Conservation (phyloP, 306 rosid genomes). For the Cucumis melo region DNA sequence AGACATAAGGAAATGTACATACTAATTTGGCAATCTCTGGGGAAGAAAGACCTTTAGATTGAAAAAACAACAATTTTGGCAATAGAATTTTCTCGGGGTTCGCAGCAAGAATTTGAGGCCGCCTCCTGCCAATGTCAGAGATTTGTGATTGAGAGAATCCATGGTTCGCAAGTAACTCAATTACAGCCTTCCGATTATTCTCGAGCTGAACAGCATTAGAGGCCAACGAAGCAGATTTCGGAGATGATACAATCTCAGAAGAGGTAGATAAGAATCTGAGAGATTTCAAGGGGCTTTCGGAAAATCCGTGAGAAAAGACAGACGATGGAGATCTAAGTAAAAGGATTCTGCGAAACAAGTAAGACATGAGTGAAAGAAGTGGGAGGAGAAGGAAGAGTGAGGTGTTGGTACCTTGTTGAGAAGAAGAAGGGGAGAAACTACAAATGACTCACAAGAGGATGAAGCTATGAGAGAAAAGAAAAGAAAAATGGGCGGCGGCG, state of each 20-base stretch:
- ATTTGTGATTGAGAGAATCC: conserved; percentile 21
- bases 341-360: neutral
- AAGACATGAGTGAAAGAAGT: neutral
- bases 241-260: conserved; percentile 14
- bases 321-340: neutral
- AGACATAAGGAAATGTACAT: neutral
- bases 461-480: neutral
- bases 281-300: neutral
- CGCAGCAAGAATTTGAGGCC: conserved; percentile 1
- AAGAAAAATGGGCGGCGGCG: neutral
- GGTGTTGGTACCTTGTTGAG: neutral
- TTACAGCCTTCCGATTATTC: conserved; percentile 1
- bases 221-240: conserved; percentile 4
- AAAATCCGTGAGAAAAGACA: neutral
- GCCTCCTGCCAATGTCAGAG: conserved; percentile 2
- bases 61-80: conserved; percentile 28
- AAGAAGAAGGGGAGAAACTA: neutral
- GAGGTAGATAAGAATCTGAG: neutral
- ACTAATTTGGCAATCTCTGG: conserved; percentile 15
- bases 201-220: conserved; percentile 1
- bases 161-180: conserved; percentile 12
- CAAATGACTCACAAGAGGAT: neutral
- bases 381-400: neutral
- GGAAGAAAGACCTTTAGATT: conserved; percentile 22
- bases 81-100: conserved; percentile 22